Evolutionary conservation across 2,329 filamentous ascomycete genomes (phyloP), one percentile per base, ranked within the genome.

Genomic region (Neofusicoccum sp.): DNA sequence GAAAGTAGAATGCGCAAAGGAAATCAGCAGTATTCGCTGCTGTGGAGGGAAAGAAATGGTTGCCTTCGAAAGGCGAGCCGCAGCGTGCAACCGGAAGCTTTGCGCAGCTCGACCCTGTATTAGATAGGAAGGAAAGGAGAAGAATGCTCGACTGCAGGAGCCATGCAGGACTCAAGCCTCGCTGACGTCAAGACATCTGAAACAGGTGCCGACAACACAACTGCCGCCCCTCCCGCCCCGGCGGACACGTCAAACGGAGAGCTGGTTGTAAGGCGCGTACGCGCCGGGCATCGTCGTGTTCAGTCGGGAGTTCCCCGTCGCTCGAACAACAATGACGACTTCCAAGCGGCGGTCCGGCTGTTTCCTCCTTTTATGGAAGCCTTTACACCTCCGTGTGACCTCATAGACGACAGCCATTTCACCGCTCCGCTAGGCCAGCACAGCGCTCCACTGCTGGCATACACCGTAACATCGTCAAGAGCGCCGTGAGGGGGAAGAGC

Each of bases 371-470:
- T 14, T 58, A 22, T 36, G 54, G 52, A 56, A 43, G 50, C 36
- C 2, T 41, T 28, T 7, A 41, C 34, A 36, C 16, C 50, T 31
- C 2, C 29, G 34, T 58, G 54, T 58, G 54, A 45, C 54, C n/a
- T 56, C 50, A 56, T 48, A 48, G 45, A 33, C 28, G 5, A 22
- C 49, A 22, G 28, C 34, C 49, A 56, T 43, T 56, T 43, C 54
- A 58, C 54, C 41, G 54, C 54, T 58, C 54, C 33, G 54, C 54
- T 22, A 58, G 37, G 54, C 54, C 54, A 58, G 54, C 54, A 16
- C 54, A 58, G 54, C 54, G 31, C 54, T 58, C 54, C 54, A 58
- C 54, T 58, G 41, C 28, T 39, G 44, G 22, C 22, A 22, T 34
- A 12, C 37, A 29, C 39, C 52, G 39, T 28, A 47, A 31, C 54